phyloP scores from a whole-genome alignment of 768 basidiomycete genomes.

The Boletus subparvulus region DNA sequence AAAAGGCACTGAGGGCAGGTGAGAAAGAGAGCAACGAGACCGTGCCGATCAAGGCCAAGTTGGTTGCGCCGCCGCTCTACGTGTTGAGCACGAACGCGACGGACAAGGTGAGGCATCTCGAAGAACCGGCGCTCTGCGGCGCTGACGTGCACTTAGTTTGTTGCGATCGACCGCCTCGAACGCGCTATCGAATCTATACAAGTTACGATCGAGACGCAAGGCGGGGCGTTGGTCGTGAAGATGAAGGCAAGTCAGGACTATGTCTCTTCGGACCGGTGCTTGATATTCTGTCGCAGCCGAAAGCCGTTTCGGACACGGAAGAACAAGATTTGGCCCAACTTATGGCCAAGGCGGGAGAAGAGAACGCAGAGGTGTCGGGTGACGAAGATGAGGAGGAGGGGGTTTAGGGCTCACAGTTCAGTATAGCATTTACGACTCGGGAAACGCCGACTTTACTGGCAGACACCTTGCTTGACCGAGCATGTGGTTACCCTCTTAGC shows the following conservation, averaged over 20 bases:
- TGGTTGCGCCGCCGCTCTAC: constrained; percentile 95
- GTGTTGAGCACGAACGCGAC: constrained; percentile 95
- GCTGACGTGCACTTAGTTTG: constrained; percentile 54
- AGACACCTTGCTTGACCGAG: too few species aligned
- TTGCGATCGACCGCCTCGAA: constrained; percentile 90
- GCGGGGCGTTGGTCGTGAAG: constrained; percentile 87
- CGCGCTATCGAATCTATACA: constrained; percentile 92
- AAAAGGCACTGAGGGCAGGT: constrained; percentile 84
- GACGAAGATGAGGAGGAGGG: constrained; percentile 84
- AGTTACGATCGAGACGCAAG: constrained; percentile 75
- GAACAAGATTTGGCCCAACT: constrained; percentile 96
- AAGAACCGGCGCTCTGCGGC: neutral
- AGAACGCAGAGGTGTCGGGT: constrained; percentile 95
- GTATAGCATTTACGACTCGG: too few species aligned
- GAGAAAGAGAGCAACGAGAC: constrained; percentile 85
- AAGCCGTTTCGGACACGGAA: constrained; percentile 96
- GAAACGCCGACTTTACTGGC: too few species aligned
- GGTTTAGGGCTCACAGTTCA: constrained; percentile 14
- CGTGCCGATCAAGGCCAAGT: constrained; percentile 94
- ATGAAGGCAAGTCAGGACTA: constrained; percentile 70
- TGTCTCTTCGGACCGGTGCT: neutral
- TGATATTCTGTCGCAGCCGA: constrained; percentile 61
- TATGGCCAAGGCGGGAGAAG: constrained; percentile 91
- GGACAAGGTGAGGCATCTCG: constrained; percentile 66
- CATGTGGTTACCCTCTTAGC: too few species aligned